A percentile compares a stretch with the other conserved stretches of the same genome.
Conservation (phyloP, 352 stramenopile genomes). For the Phytophthora ramorum region DNA sequence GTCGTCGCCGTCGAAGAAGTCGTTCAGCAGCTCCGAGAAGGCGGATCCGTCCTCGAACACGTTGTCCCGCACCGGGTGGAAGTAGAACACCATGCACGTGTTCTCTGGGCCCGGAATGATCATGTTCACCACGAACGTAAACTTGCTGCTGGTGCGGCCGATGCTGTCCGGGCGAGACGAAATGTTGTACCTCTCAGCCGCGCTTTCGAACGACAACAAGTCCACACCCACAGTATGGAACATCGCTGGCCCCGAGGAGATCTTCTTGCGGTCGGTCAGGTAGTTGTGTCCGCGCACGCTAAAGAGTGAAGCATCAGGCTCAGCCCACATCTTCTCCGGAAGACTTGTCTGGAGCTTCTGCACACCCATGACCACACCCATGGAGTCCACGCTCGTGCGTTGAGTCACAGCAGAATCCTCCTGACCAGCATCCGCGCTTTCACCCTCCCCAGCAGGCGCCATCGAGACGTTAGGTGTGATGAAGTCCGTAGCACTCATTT, state of each 20-base stretch:
- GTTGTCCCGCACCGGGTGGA: conserved; percentile 77
- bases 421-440: conserved; percentile 20
- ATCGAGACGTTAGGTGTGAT: conserved; percentile 89
- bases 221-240: conserved; percentile 88
- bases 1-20: conserved; percentile 95
- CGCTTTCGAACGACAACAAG: conserved; percentile 78
- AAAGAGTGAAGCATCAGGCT: conserved; percentile 84
- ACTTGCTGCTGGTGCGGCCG: conserved; percentile 73
- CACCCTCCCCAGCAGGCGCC: conserved; percentile 14
- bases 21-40: conserved; percentile 89
- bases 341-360: conserved; percentile 74
- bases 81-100: conserved; percentile 88
- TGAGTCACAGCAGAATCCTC: conserved; percentile 27
- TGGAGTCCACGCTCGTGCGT: conserved; percentile 64
- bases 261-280: conserved; percentile 90
- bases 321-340: conserved; percentile 85
- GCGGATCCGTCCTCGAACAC: conserved; percentile 89
- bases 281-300: conserved; percentile 91
- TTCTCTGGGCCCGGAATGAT: conserved; percentile 88
- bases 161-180: conserved; percentile 75
- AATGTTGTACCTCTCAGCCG: conserved; percentile 81
- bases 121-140: conserved; percentile 92
- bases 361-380: conserved; percentile 69
- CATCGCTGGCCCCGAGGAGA: conserved; percentile 66
- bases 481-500: conserved; percentile 85